These are phyloP conservation scores for Phyllosticta citrichinensis DNA, from an alignment of 2,329 filamentous ascomycete genomes.

Conservation along the genomic window DNA sequence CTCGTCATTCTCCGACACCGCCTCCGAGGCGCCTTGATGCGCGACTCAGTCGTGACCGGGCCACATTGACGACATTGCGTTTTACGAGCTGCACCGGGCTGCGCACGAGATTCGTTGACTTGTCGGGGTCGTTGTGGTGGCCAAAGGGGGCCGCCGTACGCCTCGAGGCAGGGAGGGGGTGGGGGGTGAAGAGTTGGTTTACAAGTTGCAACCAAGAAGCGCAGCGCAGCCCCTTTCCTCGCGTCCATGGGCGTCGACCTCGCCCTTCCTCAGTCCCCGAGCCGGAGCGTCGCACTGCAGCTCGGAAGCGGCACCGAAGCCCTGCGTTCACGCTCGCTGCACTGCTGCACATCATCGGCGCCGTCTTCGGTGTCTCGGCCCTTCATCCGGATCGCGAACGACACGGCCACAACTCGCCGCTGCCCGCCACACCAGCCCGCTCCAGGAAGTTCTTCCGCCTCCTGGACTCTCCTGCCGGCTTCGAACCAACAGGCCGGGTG, in stretches of 20 bases:
- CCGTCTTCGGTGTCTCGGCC: not conserved
- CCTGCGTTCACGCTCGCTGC: too few relatives aligned
- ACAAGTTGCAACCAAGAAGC: not conserved
- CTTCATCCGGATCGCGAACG: not conserved
- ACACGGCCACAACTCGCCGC: not conserved
- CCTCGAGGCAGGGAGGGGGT: not conserved
- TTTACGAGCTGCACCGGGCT: not conserved
- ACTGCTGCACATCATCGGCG: not conserved
- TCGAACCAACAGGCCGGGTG: not conserved
- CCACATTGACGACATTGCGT: not conserved
- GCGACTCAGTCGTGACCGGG: not conserved
- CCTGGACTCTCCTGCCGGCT: not conserved
- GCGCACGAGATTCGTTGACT: not conserved
- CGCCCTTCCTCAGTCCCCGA: not conserved
- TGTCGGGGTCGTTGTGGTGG: not conserved
- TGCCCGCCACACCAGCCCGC: not conserved
- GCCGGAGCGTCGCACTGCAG: not conserved
- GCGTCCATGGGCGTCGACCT: not conserved
- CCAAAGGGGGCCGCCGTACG: not conserved
- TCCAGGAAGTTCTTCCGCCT: not conserved
- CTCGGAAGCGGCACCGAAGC: not conserved
- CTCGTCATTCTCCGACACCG: not conserved
- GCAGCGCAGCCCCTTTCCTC: not conserved
- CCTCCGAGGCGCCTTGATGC: not conserved
- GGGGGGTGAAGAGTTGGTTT: not conserved